These are phyloP conservation scores for Carnegiea gigantea DNA, from an alignment of 179 eudicot genomes.

Conservation along the genomic window DNA sequence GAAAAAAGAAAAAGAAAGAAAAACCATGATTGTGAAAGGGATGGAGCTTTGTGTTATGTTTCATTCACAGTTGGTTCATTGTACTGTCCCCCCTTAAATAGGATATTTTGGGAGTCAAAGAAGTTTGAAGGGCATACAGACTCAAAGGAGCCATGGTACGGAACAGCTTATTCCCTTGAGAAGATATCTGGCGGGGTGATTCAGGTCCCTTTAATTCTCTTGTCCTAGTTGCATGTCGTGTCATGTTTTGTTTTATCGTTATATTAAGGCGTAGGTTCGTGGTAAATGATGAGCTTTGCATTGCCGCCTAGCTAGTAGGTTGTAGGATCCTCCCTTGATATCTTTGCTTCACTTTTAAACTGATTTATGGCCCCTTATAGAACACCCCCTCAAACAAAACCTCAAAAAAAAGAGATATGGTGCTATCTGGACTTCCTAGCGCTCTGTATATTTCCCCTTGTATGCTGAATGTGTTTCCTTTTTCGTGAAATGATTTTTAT, in stretches of 20 bases:
- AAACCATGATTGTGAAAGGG: background rate
- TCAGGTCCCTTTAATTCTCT: slow-evolving; percentile 50
- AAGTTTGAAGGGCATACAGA: slow-evolving; percentile 77
- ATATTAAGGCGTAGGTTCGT: background rate
- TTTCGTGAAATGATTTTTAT: slow-evolving; percentile 2
- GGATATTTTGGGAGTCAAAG: slow-evolving; percentile 92
- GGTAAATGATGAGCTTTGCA: background rate
- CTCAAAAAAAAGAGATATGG: background rate
- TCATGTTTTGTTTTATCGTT: background rate
- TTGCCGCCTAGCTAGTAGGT: background rate
- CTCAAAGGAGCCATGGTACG: slow-evolving; percentile 89
- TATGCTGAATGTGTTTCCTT: background rate
- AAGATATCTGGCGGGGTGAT: slow-evolving; percentile 53
- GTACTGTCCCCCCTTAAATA: slow-evolving; percentile 26
- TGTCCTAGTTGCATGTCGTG: background rate
- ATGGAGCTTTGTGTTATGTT: slow-evolving; percentile 3
- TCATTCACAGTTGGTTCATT: background rate
- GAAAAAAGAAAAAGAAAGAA: background rate
- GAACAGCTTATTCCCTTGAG: slow-evolving; percentile 79
- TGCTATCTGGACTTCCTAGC: background rate
- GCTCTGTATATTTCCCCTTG: background rate
- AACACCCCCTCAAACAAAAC: background rate
- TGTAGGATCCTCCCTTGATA: background rate
- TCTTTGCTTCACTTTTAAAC: background rate
- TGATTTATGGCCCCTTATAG: background rate